Conservation (phyloP, 106 monocot genomes). For the Alisma plantagoaquatica region DNA sequence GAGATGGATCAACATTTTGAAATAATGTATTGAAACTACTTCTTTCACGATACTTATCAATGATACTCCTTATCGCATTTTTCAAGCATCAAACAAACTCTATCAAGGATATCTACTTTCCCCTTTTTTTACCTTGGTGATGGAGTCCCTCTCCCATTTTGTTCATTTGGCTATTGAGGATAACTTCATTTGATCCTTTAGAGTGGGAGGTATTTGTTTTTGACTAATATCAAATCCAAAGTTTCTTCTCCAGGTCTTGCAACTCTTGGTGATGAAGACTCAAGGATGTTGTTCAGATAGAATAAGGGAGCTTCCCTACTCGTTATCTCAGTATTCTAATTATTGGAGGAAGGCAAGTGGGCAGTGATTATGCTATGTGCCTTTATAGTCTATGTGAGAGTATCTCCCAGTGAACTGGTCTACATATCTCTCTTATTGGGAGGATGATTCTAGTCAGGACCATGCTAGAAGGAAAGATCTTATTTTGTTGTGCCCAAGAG, state of each 20-base stretch:
- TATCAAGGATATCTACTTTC: background rate
- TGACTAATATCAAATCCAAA: no score
- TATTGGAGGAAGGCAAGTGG: background rate
- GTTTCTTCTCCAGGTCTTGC: background rate
- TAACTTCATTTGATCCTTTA: background rate
- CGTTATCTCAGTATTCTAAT: background rate
- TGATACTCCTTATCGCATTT: background rate
- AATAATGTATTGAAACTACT: background rate
- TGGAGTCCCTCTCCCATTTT: background rate
- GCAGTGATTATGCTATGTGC: background rate
- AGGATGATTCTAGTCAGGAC: no score
- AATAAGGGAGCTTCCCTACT: background rate
- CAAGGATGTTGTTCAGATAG: no score
- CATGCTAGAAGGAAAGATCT: no score
- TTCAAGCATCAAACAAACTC: background rate
- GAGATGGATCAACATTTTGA: background rate
- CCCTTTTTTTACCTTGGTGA: background rate
- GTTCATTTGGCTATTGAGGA: background rate
- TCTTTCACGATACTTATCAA: background rate
- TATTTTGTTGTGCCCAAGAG: no score
- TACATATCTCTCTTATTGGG: no score
- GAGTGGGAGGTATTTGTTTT: background rate
- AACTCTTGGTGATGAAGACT: no score
- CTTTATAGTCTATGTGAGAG: background rate
- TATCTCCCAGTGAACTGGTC: background rate